phyloP scores from a whole-genome alignment of 2,329 filamentous ascomycete species.

The Ascochyta viciae-villosae region DNA sequence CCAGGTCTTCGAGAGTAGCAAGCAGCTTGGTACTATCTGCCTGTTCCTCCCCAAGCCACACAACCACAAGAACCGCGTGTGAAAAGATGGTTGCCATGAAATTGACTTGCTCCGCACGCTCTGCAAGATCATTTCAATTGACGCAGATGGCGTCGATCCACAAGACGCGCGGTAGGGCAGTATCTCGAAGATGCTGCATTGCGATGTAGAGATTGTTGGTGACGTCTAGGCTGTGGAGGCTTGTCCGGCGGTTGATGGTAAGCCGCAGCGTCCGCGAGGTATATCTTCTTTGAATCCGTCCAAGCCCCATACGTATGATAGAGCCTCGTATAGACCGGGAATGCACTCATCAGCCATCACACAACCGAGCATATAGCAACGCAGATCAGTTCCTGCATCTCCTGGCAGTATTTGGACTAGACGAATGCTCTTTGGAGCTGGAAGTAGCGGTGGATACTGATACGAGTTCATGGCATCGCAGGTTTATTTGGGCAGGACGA shows the following conservation, averaged over 20 bases:
- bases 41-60: slow-evolving; percentile 15
- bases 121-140: slow-evolving; percentile 14
- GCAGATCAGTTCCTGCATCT: neutral
- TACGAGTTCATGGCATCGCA: neutral
- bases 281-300: neutral
- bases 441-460: neutral
- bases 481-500: too few relatives aligned
- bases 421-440: neutral
- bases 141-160: slow-evolving; percentile 27
- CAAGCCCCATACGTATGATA: slow-evolving; percentile 4
- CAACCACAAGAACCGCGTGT: slow-evolving; percentile 3
- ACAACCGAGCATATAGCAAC: neutral
- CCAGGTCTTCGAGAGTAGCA: neutral
- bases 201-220: neutral
- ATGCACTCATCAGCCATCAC: neutral
- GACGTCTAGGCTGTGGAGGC: neutral
- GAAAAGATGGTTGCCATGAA: slow-evolving; percentile 23
- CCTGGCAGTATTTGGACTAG: neutral
- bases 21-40: neutral
- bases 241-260: too few relatives aligned
- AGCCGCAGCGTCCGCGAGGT: neutral
- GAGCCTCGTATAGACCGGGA: slow-evolving; percentile 1
- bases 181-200: neutral
- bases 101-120: slow-evolving; percentile 12
- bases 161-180: neutral